phyloP scores from a whole-genome alignment of 768 basidiomycete species.

The Suillus bovinus region DNA sequence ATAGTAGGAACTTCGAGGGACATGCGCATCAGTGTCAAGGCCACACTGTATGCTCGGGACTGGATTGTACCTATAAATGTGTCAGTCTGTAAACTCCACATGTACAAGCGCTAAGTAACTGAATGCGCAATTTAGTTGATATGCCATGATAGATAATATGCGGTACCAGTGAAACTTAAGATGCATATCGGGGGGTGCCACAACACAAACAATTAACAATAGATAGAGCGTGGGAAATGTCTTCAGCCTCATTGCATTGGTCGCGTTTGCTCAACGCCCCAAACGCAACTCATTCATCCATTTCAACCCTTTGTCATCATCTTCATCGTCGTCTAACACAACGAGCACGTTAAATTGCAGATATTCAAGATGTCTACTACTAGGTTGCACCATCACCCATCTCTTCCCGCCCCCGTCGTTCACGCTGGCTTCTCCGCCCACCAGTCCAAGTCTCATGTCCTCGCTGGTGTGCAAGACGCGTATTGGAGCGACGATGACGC shows the following conservation, averaged over 20 bases:
- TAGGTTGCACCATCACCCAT: conserved; percentile 59
- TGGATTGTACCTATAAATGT: no score
- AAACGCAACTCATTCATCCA: conserved; percentile 5
- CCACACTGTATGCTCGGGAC: no score
- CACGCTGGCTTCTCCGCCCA: conserved; percentile 69
- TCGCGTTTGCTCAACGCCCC: conserved; percentile 6
- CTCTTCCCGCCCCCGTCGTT: conserved; percentile 72
- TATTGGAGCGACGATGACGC: conserved; percentile 95
- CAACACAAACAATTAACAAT: conserved; percentile 2
- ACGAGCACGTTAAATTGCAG: not conserved
- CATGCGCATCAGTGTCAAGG: conserved; percentile 35
- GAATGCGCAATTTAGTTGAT: no score
- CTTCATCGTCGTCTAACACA: conserved; percentile 19
- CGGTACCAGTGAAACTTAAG: no score
- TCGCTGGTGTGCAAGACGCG: conserved; percentile 93
- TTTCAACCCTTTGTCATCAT: conserved; percentile 11
- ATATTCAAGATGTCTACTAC: conserved; percentile 46
- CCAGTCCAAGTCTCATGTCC: conserved; percentile 82
- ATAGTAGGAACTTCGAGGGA: no score
- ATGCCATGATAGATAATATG: no score
- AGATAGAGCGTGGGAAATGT: conserved; percentile 4
- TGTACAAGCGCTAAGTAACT: no score
- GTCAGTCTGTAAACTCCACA: no score
- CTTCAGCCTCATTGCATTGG: conserved; percentile 3
- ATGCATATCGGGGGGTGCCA: no score